Conservation (phyloP, 1,139 yeast species). For the Diutina mesorugosa region DNA sequence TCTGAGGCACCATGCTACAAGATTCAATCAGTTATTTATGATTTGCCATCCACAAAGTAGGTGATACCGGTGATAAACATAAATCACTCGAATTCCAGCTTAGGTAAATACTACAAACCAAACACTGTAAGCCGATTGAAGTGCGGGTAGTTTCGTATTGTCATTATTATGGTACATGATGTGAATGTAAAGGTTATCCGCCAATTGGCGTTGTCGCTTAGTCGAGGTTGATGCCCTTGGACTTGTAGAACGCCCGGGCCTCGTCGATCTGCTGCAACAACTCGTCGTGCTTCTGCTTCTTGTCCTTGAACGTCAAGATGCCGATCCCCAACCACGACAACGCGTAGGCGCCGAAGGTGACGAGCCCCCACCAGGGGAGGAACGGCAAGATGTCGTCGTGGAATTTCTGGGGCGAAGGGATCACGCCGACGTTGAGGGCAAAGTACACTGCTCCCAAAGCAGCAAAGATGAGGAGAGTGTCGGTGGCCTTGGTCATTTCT, state of each 20-base stretch:
- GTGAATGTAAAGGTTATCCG: no score
- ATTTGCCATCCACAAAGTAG: no score
- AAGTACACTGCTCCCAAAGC: slow-evolving; percentile 40
- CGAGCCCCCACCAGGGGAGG: slow-evolving; percentile 63
- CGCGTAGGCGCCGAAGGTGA: slow-evolving; percentile 63
- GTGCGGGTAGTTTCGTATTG: no score
- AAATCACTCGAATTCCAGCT: no score
- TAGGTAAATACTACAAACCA: no score
- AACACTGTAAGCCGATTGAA: no score
- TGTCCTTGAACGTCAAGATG: slow-evolving; percentile 59
- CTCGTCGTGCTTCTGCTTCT: slow-evolving; percentile 56
- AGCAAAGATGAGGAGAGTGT: slow-evolving; percentile 37
- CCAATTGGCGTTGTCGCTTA: slow-evolving; percentile 5
- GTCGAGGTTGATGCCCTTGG: slow-evolving; percentile 45
- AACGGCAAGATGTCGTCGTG: slow-evolving; percentile 47
- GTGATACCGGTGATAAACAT: no score
- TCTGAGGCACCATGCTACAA: no score
- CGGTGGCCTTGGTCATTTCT: slow-evolving; percentile 62
- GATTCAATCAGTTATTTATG: no score
- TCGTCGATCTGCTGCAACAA: slow-evolving; percentile 51
- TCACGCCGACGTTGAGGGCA: slow-evolving; percentile 36
- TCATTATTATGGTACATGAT: no score
- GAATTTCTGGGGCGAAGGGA: slow-evolving; percentile 41
- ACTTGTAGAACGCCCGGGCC: slow-evolving; percentile 47
- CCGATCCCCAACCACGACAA: slow-evolving; percentile 63